Evolutionary conservation across 805 yeast genomes (phyloP), one percentile per base, ranked within the genome.

Genomic region (Brettanomyces sp.): DNA sequence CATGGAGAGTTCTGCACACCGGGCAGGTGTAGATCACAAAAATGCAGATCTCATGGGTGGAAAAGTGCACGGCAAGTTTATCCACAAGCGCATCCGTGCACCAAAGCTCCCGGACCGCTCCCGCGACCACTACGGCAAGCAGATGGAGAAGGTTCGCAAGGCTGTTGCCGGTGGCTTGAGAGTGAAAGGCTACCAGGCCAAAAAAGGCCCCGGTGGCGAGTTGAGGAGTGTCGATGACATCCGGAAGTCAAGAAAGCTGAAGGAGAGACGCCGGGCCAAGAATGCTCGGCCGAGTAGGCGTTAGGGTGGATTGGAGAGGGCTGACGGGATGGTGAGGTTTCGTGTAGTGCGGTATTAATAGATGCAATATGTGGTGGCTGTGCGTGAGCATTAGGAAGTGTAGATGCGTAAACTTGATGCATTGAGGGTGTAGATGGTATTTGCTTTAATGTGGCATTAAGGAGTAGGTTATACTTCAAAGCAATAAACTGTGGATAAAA

Each of bases 21-120:
- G 57, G 35, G 60, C 50, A 39, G 58, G 58, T 11, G 46, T 28
- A 21, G 62, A 25, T 49, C 64, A 28, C 63, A 63, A 47, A 57
- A 66, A 59, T 60, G 65, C 62, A 51, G 22, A 55, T 47, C 41
- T 58, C 39, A 58, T 57, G 21, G 65, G 66, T n/a, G 64, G 63
- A n/a, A 57, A 57, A 30, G 50, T 56, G 28, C 67, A 73, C 35
- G 75, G 76, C 47, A 66, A 75, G 53, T 87, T 79, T 72, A 79
- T 79, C 64, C 98, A 93, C 61, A 79, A 80, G 51, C 77, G 76
- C 58, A 69, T 68, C 41, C 75, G 76, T 49, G 90, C 96, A 2
- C 99, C 99, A 37, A 85, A 80, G 59, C 66, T 82, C 37, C 96
- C 99, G n/a, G 97, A 89, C 58, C 88, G 77, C 65, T 79, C 70